Percentiles rank a stretch among this genome's conserved stretches.
These are phyloP conservation scores for Microthlaspi erraticum DNA, from an alignment of 345 rosid genomes.

Conservation along the genomic window DNA sequence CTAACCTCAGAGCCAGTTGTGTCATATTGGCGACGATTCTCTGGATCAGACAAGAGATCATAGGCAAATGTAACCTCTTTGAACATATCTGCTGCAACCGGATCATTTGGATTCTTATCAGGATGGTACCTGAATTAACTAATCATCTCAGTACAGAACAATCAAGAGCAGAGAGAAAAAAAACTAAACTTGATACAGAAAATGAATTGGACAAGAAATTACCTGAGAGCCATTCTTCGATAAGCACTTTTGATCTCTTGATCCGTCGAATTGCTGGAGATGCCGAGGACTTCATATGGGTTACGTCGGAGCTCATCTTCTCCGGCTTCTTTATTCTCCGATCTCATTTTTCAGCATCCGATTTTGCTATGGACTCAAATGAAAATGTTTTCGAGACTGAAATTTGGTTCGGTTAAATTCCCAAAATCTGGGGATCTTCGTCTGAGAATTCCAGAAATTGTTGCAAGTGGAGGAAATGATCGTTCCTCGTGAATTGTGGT, in stretches of 20 bases:
- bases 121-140: slow-evolving; percentile 83
- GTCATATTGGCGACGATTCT: slow-evolving; percentile 80
- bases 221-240: slow-evolving; percentile 96
- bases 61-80: slow-evolving; percentile 90
- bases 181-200: background rate
- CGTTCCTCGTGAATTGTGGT: slow-evolving; percentile 41
- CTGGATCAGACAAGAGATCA: slow-evolving; percentile 86
- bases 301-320: slow-evolving; percentile 71
- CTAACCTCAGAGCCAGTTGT: slow-evolving; percentile 91
- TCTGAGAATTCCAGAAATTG: background rate
- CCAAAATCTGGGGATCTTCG: slow-evolving; percentile 36
- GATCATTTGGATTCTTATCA: slow-evolving; percentile 92
- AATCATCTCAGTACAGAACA: slow-evolving; percentile 6
- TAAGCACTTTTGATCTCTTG: slow-evolving; percentile 93
- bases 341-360: slow-evolving; percentile 44
- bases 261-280: slow-evolving; percentile 74
- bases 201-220: slow-evolving; percentile 31
- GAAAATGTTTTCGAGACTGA: background rate
- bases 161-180: background rate
- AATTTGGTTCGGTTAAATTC: slow-evolving; percentile 13
- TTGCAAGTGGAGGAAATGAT: slow-evolving; percentile 42
- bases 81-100: slow-evolving; percentile 88
- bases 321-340: slow-evolving; percentile 64
- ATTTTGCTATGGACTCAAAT: background rate
- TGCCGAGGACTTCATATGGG: slow-evolving; percentile 85